A percentile compares a stretch with the other conserved stretches of the same genome.
Conservation (phyloP, 768 basidiomycete genomes). For the Pulveroboletus sp. region DNA sequence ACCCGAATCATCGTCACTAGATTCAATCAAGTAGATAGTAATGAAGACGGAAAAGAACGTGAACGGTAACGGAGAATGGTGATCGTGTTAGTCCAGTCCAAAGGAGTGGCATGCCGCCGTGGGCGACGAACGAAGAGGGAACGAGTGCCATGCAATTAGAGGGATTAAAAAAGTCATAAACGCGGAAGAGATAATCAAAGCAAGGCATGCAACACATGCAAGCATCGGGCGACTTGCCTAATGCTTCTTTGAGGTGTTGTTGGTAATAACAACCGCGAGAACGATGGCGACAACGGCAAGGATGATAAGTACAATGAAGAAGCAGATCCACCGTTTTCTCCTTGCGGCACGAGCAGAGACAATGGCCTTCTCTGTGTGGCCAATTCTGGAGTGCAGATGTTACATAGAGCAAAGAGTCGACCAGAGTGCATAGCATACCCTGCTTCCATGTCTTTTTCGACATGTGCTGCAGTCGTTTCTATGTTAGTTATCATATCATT, state of each 20-base stretch:
- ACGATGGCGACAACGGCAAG: constrained; percentile 64
- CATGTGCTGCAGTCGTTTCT: constrained; percentile 67
- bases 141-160: constrained; percentile 10
- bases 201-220: not conserved
- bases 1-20: constrained; percentile 21
- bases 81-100: constrained; percentile 16
- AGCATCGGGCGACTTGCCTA: constrained; percentile 2
- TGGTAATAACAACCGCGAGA: constrained; percentile 50
- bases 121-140: constrained; percentile 2
- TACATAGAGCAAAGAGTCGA: not conserved
- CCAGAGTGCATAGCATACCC: constrained; percentile 50
- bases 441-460: constrained; percentile 79
- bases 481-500: constrained; percentile 82
- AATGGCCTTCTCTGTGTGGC: constrained; percentile 85
- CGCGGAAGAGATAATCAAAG: not conserved
- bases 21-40: constrained; percentile 27
- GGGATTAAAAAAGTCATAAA: not conserved
- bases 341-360: constrained; percentile 81
- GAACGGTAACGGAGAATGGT: not conserved
- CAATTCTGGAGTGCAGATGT: constrained; percentile 43
- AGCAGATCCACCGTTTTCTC: constrained; percentile 97
- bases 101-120: constrained; percentile 18
- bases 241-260: constrained; percentile 35
- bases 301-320: constrained; percentile 64
- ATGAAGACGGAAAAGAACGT: constrained; percentile 18